Base-by-base conservation (phyloP, 352 stramenopile genomes). In the Pythium volutum region DNA sequence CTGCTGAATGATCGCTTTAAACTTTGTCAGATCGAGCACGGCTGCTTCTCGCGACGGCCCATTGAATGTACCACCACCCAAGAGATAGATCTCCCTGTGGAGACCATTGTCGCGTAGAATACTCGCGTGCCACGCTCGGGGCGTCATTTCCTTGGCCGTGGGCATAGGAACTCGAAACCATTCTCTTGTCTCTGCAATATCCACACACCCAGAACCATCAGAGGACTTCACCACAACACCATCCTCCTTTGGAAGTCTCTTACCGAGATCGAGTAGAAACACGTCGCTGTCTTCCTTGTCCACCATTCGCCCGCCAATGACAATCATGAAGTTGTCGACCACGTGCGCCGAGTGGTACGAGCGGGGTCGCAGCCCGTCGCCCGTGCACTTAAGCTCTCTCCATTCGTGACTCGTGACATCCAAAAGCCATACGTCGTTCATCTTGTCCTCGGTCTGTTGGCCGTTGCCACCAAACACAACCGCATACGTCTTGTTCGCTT, bases 381-480 rank as follows among this genome's bases (percentile, higher is more conserved):
- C 79, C 2, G 18, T 62, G 41, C 75, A 88, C 16, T 63, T 12
- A 14, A 88, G 18, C 42, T 66, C 12, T 18, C 56, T 68, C 84
- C 84, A 93, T 18, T 43, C 23, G 20, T 53, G 33, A 10, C 62
- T 67, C 6, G 49, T 27, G 1, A 76, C n/a, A 49, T 89, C 63
- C 38, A 86, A 87, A 8, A 79, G 33, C 84, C 84, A 93, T 18
- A 81, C 63, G 47, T 93, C 84, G 61, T 88, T 83, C 67, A 84
- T 76, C 38, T 77, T 88, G 15, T 88, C 73, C 4, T 88, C 68
- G 18, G 73, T 87, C n/a, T 74, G 62, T 63, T 91, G 79, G 10
- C 77, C 79, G 64, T 91, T 91, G 18, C 81, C 84, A 55, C 84
- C 84, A 46, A 91, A 89, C 6, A 89, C 38, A 25, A 93, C 38